Conservation (phyloP, 1,284 basidiomycete species). For the Trametes pubescens region DNA sequence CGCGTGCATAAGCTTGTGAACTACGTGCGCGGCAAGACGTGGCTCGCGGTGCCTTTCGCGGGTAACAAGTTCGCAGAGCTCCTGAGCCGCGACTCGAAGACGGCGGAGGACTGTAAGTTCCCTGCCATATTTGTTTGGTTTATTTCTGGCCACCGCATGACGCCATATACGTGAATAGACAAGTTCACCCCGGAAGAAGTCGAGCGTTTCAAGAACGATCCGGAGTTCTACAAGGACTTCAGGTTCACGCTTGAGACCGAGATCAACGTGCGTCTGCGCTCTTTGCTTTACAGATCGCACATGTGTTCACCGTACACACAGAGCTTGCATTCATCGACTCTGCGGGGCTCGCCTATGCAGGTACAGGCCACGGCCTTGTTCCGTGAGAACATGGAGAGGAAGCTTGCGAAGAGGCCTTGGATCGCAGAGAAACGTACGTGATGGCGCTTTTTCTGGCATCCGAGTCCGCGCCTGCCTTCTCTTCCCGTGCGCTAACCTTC, state of each 20-base stretch:
- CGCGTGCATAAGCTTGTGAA: constrained; percentile 59
- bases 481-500: constrained; percentile 2
- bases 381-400: constrained; percentile 56
- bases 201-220: constrained; percentile 53
- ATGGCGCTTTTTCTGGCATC: too few species aligned
- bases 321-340: constrained; percentile 55
- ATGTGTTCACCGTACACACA: constrained; percentile 32
- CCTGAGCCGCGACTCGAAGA: constrained; percentile 44
- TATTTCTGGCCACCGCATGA: background rate
- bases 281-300: background rate
- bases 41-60: constrained; percentile 62
- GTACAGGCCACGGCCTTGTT: constrained; percentile 50
- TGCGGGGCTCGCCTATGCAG: constrained; percentile 54
- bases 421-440: constrained; percentile 63
- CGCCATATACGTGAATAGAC: constrained; percentile 5
- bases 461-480: background rate
- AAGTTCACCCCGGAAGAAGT: constrained; percentile 68
- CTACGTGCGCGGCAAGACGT: constrained; percentile 69
- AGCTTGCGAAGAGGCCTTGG: constrained; percentile 63
- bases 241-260: constrained; percentile 58
- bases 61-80: constrained; percentile 49
- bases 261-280: constrained; percentile 53
- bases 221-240: constrained; percentile 58
- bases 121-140: background rate
- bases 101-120: constrained; percentile 53